Percentiles rank a stretch among this genome's conserved stretches.
phyloP scores from a whole-genome alignment of 306 rosid genomes.

The Potentilla sterilis region DNA sequence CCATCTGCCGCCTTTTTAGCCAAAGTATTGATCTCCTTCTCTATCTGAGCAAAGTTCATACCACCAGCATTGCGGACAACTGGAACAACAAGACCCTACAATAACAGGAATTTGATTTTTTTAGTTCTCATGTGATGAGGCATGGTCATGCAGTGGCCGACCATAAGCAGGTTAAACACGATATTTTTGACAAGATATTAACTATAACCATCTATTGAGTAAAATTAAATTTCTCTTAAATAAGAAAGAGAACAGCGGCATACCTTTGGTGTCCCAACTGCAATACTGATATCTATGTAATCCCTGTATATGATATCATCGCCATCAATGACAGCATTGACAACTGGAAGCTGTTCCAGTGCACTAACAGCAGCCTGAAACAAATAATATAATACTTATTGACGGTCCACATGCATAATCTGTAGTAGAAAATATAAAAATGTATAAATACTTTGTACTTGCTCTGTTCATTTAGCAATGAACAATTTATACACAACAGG shows the following conservation, averaged over 20 bases:
- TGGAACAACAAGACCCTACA: slow-evolving; percentile 50
- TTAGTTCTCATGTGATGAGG: not conserved
- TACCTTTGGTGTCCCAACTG: slow-evolving; percentile 66
- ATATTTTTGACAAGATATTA: not conserved
- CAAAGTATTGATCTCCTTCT: slow-evolving; percentile 47
- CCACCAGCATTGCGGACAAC: slow-evolving; percentile 41
- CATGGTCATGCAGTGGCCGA: not conserved
- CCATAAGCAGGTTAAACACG: not conserved
- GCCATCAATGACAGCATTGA: slow-evolving; percentile 67
- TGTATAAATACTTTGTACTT: not conserved
- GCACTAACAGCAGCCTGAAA: slow-evolving; percentile 65
- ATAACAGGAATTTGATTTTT: not conserved
- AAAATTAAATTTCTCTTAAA: not conserved
- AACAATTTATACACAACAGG: slow-evolving; percentile 10
- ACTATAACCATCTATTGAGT: not conserved
- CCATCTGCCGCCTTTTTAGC: slow-evolving; percentile 54
- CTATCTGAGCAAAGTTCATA: slow-evolving; percentile 47
- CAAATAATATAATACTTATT: slow-evolving; percentile 6
- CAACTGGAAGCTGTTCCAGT: slow-evolving; percentile 51
- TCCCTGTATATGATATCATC: slow-evolving; percentile 65
- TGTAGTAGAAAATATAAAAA: not conserved
- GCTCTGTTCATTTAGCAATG: not conserved
- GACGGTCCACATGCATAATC: not conserved
- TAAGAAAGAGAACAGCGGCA: not conserved
- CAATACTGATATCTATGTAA: slow-evolving; percentile 62